Percentiles rank a stretch among this genome's conserved stretches.
Conservation (phyloP, 495 filamentous ascomycete species). For the Neurospora africana region DNA sequence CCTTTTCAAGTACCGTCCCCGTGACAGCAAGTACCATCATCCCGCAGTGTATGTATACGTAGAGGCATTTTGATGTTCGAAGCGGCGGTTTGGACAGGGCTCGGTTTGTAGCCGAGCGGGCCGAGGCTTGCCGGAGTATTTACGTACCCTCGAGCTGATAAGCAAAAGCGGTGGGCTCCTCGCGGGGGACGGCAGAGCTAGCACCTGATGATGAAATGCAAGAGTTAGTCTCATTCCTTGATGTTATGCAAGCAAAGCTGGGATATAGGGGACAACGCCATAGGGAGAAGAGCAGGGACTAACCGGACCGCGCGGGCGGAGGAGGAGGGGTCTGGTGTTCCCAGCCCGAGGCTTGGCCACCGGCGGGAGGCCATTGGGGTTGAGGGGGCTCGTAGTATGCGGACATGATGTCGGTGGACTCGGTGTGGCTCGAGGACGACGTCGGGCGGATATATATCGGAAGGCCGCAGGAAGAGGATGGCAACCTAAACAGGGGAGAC, state of each 20-base stretch:
- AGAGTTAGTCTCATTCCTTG: constrained; percentile 26
- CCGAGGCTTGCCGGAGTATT: not conserved
- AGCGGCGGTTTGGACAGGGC: not conserved
- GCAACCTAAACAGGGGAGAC: not conserved
- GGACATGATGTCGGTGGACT: constrained; percentile 49
- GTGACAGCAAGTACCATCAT: not conserved
- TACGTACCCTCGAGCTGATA: constrained; percentile 87
- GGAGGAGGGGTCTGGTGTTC: constrained; percentile 82
- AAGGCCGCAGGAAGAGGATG: constrained; percentile 19
- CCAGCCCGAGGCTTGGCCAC: constrained; percentile 42
- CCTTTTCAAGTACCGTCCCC: not conserved
- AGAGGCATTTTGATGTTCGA: not conserved
- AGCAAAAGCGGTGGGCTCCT: constrained; percentile 71
- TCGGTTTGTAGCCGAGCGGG: not conserved
- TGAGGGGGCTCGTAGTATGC: constrained; percentile 78
- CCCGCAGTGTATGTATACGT: not conserved
- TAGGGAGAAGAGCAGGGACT: constrained; percentile 11
- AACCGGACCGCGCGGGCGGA: constrained; percentile 80
- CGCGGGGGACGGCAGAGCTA: constrained; percentile 63
- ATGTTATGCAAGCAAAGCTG: constrained; percentile 7
- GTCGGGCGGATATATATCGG: constrained; percentile 19
- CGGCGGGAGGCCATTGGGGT: constrained; percentile 61
- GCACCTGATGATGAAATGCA: constrained; percentile 43
- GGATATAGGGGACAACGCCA: not conserved
- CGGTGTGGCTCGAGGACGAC: constrained; percentile 7